Percentiles rank a stretch among this genome's conserved stretches.
phyloP scores from a whole-genome alignment of 2,329 filamentous ascomycete genomes.

The Trichophyton schoenleinii region DNA sequence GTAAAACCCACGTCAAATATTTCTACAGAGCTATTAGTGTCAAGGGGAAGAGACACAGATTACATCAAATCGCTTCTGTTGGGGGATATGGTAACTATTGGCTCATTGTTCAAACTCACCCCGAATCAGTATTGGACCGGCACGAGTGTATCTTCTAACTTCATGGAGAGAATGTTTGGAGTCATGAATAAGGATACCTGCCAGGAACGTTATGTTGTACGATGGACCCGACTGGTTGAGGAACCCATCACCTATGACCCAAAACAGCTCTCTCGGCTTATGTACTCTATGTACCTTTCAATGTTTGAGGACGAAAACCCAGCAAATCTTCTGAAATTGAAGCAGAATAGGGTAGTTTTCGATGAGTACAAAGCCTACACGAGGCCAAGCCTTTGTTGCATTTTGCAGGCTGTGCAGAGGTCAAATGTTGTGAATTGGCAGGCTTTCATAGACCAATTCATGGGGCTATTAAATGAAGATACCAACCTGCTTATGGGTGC shows the following conservation, averaged over 20 bases:
- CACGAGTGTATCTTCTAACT: constrained; percentile 16
- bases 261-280: constrained; percentile 26
- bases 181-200: not conserved
- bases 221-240: constrained; percentile 2
- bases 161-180: constrained; percentile 13
- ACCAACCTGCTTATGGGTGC: constrained; percentile 11
- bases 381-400: constrained; percentile 17
- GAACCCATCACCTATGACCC: constrained; percentile 21
- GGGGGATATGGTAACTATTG: constrained; percentile 37
- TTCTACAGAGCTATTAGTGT: constrained; percentile 37
- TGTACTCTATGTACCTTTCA: constrained; percentile 34
- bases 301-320: constrained; percentile 36
- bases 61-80: constrained; percentile 35
- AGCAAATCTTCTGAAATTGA: constrained; percentile 7
- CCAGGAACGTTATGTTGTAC: constrained; percentile 4
- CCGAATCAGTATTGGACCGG: constrained; percentile 43
- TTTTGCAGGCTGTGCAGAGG: constrained; percentile 18
- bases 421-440: constrained; percentile 14
- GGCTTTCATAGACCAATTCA: constrained; percentile 8
- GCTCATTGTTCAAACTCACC: constrained; percentile 40
- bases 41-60: constrained; percentile 19
- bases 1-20: constrained; percentile 35
- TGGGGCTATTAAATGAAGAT: constrained; percentile 13
- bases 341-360: not conserved
- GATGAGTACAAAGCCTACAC: constrained; percentile 15